Evolutionary conservation across 2,329 filamentous ascomycete genomes (phyloP), one percentile per base, ranked within the genome.

Genomic region (Fusarium transvaalense): DNA sequence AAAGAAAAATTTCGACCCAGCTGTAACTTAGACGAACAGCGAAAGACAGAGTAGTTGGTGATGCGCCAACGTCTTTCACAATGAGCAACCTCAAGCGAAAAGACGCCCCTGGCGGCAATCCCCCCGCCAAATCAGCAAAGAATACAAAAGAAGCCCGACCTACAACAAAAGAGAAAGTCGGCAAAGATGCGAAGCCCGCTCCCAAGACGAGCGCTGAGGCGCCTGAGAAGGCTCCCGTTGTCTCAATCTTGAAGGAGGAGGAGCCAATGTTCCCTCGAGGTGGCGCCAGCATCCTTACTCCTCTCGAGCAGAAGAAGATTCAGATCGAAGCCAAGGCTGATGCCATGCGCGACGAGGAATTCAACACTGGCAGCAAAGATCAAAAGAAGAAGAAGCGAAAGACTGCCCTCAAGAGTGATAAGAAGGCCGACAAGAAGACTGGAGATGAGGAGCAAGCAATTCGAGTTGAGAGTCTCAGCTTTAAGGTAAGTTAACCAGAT

Each of bases 241-340:
- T 86, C 56, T 84, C 85, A 37, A 76, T 82, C 13, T 76, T 88
- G 51, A 89, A 86, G 78, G 91, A 96, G 70, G 96, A 98, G 71
- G 96, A 97, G 77, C 90, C 90, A 34, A 85, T 95, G 43, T 99
- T 99, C 75, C 95, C 96, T 71, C 89, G 96, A 85, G 96, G 96
- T 57, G 97, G 96, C 42, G 95, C 89, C 54, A 97, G 93, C 76
- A 86, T 97, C 53, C 83, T 99, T 77, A 97, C 96, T 3, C 94
- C 96, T 21, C 84, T 99, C 52, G 96, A 99, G 79, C 92, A 97
- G 77, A 97, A 97, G 82, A 93, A 98, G 80, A 98, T 99, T 67
- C 91, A 96, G 75, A 91, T 97, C 61, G 92, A 98, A 80, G 96
- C 96, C 45, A 96, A 92, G 76, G 90, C 91, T 73, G 96, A 99